Evolutionary conservation across 495 filamentous ascomycete species (phyloP).

Genomic region (Alectoria sarmentosa): DNA sequence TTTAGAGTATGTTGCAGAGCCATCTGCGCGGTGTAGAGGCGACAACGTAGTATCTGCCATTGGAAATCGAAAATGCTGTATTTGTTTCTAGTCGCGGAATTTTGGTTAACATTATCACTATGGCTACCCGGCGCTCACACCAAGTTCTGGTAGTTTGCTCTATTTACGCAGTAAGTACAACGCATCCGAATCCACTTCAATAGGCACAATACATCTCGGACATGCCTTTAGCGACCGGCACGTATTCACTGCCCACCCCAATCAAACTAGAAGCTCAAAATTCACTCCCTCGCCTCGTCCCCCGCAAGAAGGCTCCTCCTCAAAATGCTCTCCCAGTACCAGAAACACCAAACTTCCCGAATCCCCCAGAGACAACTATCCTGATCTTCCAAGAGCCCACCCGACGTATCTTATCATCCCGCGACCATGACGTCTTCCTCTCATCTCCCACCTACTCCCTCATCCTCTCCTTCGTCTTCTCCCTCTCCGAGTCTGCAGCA

Average conservation of each 20-base stretch:
- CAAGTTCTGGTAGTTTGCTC: background rate
- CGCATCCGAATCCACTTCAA: background rate
- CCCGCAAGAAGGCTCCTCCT: conserved; percentile 46
- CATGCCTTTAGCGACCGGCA: conserved; percentile 17
- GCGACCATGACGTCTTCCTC: conserved; percentile 78
- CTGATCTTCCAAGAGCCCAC: conserved; percentile 58
- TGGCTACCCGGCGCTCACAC: conserved; percentile 7
- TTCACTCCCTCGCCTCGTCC: conserved; percentile 61
- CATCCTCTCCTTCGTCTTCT: conserved; percentile 76
- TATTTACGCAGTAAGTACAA: background rate
- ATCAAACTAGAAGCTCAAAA: conserved; percentile 42
- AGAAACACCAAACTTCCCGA: conserved; percentile 61
- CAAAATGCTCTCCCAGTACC: conserved; percentile 58
- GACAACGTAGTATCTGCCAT: conserved; percentile 32
- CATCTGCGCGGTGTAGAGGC: conserved; percentile 68
- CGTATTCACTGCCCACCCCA: background rate
- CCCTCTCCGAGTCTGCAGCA: conserved; percentile 72
- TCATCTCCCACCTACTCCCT: conserved; percentile 70
- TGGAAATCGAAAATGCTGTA: background rate
- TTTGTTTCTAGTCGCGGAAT: background rate
- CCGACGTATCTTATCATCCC: conserved; percentile 68
- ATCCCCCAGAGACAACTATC: conserved; percentile 57
- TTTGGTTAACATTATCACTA: background rate
- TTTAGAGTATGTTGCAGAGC: conserved; percentile 74
- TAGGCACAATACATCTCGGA: background rate